These are phyloP conservation scores for Penicillium psychrofluorescens DNA, from an alignment of 495 filamentous ascomycete species.

Conservation along the genomic window DNA sequence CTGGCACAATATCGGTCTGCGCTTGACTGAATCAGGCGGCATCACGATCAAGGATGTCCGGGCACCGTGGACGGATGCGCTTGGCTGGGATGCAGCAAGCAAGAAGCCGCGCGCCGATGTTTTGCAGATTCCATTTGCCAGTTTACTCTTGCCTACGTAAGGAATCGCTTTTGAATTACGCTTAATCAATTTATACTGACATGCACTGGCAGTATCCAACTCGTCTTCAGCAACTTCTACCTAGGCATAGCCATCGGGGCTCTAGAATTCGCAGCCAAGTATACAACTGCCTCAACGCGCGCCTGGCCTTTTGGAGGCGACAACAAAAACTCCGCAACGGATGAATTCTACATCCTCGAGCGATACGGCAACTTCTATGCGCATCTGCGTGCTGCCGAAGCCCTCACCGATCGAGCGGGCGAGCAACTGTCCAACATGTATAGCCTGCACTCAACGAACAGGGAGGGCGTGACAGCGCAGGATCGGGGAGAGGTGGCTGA, in stretches of 20 bases:
- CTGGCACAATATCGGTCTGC: conserved; percentile 56
- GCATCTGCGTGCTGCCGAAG: conserved; percentile 48
- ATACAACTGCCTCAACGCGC: conserved; percentile 44
- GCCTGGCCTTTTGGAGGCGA: conserved; percentile 54
- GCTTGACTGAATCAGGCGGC: conserved; percentile 52
- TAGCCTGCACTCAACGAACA: conserved; percentile 20
- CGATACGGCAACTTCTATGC: conserved; percentile 55
- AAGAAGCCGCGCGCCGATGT: conserved; percentile 38
- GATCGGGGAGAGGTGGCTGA: conserved; percentile 51
- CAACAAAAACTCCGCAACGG: conserved; percentile 42
- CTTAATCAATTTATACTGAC: no score
- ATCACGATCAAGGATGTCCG: conserved; percentile 49
- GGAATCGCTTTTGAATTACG: not conserved
- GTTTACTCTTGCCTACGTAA: conserved; percentile 49
- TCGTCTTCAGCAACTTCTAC: conserved; percentile 58
- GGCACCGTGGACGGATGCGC: conserved; percentile 48
- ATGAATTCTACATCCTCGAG: conserved; percentile 57
- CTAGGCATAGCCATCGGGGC: conserved; percentile 51
- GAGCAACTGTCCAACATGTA: conserved; percentile 35
- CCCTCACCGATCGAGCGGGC: conserved; percentile 48
- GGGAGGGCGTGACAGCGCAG: conserved; percentile 30
- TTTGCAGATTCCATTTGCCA: conserved; percentile 41
- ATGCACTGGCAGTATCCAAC: conserved; percentile 35
- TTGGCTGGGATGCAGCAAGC: conserved; percentile 44
- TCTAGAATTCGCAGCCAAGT: conserved; percentile 39